Conservation (phyloP, 2,329 filamentous ascomycete genomes). For the Fusarium avenaceum region DNA sequence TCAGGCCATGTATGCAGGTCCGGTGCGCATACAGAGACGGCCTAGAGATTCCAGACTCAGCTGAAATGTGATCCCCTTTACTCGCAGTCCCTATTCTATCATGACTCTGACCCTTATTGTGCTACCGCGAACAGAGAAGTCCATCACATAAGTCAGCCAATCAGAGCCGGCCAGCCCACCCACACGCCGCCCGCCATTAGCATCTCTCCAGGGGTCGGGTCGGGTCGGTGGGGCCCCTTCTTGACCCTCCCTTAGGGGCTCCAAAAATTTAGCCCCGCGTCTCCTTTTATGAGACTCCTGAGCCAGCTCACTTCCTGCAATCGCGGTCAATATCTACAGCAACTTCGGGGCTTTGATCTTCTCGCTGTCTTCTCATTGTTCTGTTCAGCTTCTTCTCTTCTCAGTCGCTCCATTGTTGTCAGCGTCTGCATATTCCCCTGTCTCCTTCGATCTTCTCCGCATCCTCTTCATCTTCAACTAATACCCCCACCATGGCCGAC, state of each 20-base stretch:
- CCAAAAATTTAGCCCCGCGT: conserved; percentile 58
- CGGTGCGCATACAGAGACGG: not conserved
- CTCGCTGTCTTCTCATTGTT: conserved; percentile 42
- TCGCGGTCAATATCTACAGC: conserved; percentile 50
- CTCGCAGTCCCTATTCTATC: conserved; percentile 4
- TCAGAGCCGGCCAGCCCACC: conserved; percentile 8
- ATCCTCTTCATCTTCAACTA: conserved; percentile 33
- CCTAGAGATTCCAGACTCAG: not conserved
- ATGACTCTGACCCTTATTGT: conserved; percentile 21
- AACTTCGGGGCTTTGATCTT: conserved; percentile 48
- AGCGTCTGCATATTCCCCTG: conserved; percentile 40
- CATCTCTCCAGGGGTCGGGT: conserved; percentile 25
- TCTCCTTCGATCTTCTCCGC: conserved; percentile 27
- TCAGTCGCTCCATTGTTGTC: conserved; percentile 35
- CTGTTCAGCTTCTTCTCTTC: conserved; percentile 47
- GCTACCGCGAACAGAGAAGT: conserved; percentile 9
- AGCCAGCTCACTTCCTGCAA: conserved; percentile 41
- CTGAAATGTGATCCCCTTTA: conserved; percentile 8
- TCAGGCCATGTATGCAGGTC: not conserved
- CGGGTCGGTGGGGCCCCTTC: conserved; percentile 25
- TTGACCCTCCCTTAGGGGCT: conserved; percentile 37
- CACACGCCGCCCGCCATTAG: conserved; percentile 8
- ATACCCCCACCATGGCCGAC: conserved; percentile 57
- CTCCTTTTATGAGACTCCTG: conserved; percentile 50
- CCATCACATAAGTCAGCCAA: conserved; percentile 31